Conservation (phyloP, 1,284 basidiomycete genomes). For the Tilletia caries region DNA sequence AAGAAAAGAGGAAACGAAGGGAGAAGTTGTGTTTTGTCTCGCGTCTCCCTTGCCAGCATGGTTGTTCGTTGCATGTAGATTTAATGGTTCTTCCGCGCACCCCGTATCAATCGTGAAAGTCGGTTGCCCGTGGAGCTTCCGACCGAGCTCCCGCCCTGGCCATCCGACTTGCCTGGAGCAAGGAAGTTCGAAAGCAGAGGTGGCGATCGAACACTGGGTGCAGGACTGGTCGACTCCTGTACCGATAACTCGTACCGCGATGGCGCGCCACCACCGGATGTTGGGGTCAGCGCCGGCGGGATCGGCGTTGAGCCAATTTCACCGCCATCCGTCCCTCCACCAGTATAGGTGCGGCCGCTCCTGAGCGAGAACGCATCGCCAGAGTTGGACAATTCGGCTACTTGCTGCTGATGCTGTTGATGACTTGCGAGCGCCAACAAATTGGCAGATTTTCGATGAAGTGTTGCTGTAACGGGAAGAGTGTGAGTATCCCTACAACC, state of each 20-base stretch:
- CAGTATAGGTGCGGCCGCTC: conserved; percentile 1
- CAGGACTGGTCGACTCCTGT: conserved; percentile 1
- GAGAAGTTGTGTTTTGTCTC: too few species aligned
- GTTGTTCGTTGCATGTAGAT: not conserved
- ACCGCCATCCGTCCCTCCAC: not conserved
- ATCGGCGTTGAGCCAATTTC: conserved; percentile 4
- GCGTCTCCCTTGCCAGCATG: not conserved
- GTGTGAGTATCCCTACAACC: not conserved
- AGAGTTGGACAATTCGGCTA: not conserved
- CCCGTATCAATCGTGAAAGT: not conserved
- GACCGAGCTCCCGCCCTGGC: not conserved
- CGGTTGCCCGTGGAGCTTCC: conserved; percentile 5
- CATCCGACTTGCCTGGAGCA: not conserved
- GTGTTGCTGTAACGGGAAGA: not conserved
- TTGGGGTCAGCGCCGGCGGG: not conserved
- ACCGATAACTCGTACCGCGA: conserved; percentile 8
- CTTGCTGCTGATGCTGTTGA: not conserved
- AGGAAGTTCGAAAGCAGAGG: not conserved
- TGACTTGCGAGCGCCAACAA: not conserved
- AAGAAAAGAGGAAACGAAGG: too few species aligned
- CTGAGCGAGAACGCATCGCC: not conserved
- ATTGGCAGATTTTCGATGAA: conserved; percentile 9
- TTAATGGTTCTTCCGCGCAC: not conserved
- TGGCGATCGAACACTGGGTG: not conserved
- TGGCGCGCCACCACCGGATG: not conserved